phyloP scores from a whole-genome alignment of 2,329 filamentous ascomycete genomes.

The Diplodia corticola region DNA sequence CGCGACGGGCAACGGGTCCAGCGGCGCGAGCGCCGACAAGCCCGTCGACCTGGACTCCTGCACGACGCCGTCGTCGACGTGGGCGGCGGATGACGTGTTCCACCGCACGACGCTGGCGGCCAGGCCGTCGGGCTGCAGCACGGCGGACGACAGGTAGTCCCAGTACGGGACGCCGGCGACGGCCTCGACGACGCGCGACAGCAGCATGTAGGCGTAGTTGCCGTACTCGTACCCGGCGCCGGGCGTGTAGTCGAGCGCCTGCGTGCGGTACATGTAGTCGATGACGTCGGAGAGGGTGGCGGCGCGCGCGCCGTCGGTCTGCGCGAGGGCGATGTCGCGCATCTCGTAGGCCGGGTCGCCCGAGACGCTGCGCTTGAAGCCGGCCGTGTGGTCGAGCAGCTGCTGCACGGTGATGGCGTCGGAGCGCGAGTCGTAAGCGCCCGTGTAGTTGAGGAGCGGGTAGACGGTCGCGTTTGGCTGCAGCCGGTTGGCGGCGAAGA shows the following conservation, averaged over 20 bases:
- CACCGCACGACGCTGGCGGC: slow-evolving; percentile 25
- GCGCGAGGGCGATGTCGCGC: slow-evolving; percentile 25
- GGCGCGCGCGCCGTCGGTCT: slow-evolving; percentile 26
- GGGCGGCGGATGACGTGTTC: slow-evolving; percentile 20
- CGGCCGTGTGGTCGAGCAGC: slow-evolving; percentile 29
- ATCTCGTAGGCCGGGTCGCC: slow-evolving; percentile 29
- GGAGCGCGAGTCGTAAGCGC: slow-evolving; percentile 27
- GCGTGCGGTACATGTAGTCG: slow-evolving; percentile 26
- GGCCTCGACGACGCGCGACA: slow-evolving; percentile 27
- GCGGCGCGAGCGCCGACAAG: slow-evolving; percentile 19
- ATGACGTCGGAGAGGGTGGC: slow-evolving; percentile 29
- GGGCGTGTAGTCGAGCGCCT: slow-evolving; percentile 28
- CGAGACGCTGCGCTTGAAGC: slow-evolving; percentile 27
- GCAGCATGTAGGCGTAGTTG: slow-evolving; percentile 30
- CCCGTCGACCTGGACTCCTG: slow-evolving; percentile 25
- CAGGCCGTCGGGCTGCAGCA: slow-evolving; percentile 24
- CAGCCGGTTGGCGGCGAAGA: slow-evolving; percentile 26
- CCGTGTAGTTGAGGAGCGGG: slow-evolving; percentile 28
- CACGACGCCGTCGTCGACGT: slow-evolving; percentile 24
- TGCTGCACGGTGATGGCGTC: slow-evolving; percentile 30
- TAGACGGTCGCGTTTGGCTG: slow-evolving; percentile 28
- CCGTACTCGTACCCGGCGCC: slow-evolving; percentile 25
- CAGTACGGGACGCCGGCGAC: slow-evolving; percentile 27
- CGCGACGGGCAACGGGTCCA: slow-evolving; percentile 13
- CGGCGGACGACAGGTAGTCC: slow-evolving; percentile 26